These are phyloP conservation scores for Trichoderma sp. DNA, from an alignment of 2,329 filamentous ascomycete genomes.

Conservation along the genomic window DNA sequence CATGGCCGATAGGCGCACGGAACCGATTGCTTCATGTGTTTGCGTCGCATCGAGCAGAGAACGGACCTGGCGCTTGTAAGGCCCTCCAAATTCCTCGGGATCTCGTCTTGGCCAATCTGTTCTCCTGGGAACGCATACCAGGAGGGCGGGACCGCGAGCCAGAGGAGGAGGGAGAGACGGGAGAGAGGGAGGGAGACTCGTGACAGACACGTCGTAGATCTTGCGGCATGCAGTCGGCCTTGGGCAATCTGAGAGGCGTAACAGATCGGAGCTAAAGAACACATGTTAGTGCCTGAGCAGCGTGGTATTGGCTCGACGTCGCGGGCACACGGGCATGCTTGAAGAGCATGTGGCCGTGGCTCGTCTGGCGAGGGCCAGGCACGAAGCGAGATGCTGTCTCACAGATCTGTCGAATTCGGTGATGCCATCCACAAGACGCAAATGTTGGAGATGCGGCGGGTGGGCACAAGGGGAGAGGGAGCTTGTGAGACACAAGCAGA, in stretches of 20 bases:
- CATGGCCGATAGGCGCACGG: neutral
- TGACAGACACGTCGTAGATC: constrained; percentile 13
- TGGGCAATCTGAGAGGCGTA: neutral
- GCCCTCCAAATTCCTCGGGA: neutral
- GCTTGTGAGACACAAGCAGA: constrained; percentile 21
- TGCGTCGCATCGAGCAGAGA: neutral
- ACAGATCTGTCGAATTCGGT: constrained; percentile 24
- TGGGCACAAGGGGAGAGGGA: neutral
- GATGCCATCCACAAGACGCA: constrained; percentile 20
- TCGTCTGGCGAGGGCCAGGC: constrained; percentile 24
- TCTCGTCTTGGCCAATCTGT: neutral
- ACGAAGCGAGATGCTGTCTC: constrained; percentile 27
- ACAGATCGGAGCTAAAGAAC: constrained; percentile 11
- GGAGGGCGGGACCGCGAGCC: constrained; percentile 5
- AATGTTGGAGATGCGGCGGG: constrained; percentile 16
- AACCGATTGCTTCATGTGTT: neutral
- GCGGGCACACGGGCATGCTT: constrained; percentile 7
- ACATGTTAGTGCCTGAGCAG: too few species aligned
- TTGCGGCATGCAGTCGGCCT: constrained; percentile 16
- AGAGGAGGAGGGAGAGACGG: neutral
- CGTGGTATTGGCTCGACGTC: neutral
- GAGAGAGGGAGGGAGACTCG: constrained; percentile 20
- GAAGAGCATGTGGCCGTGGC: constrained; percentile 15
- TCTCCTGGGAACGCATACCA: constrained; percentile 17
- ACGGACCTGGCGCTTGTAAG: neutral